phyloP scores from a whole-genome alignment of 306 rosid genomes.

The Lathyrus oleraceus region DNA sequence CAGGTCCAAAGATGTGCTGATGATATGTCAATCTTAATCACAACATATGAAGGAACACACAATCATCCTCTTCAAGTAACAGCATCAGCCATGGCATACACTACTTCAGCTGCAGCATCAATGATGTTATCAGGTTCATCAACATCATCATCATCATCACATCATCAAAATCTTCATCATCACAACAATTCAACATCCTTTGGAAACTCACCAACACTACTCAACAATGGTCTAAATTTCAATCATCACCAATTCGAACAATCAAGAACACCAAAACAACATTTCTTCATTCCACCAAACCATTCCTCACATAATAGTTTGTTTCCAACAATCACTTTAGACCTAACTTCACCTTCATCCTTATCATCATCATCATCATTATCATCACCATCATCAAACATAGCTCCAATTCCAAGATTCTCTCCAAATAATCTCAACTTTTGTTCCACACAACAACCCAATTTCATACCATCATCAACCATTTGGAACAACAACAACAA shows the following conservation, averaged over 20 bases:
- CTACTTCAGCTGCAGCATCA: conserved; percentile 82
- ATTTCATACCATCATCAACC: conserved; percentile 21
- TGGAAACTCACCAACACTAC: conserved; percentile 13
- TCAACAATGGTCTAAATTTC: conserved; percentile 41
- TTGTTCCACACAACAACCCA: conserved; percentile 51
- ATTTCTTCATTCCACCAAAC: conserved; percentile 38
- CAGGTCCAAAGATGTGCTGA: conserved; percentile 87
- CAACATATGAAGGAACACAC: conserved; percentile 88
- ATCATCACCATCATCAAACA: conserved; percentile 12
- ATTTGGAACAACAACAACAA: conserved; percentile 49
- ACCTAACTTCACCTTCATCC: conserved; percentile 44
- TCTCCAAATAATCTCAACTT: conserved; percentile 48
- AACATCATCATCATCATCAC: conserved; percentile 46
- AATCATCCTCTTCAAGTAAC: conserved; percentile 79
- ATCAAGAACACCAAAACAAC: conserved; percentile 34
- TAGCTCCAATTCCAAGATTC: conserved; percentile 45
- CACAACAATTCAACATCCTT: conserved; percentile 26
- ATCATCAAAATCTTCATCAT: conserved; percentile 42
- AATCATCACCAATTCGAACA: conserved; percentile 39
- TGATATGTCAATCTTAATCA: conserved; percentile 73
- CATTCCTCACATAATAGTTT: conserved; percentile 37
- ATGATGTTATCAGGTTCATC: conserved; percentile 70
- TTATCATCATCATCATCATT: conserved; percentile 12
- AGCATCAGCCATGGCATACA: conserved; percentile 85
- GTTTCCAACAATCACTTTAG: conserved; percentile 62